Evolutionary conservation across 305 asterid genomes (phyloP).

Genomic region (Solanum hybrid): DNA sequence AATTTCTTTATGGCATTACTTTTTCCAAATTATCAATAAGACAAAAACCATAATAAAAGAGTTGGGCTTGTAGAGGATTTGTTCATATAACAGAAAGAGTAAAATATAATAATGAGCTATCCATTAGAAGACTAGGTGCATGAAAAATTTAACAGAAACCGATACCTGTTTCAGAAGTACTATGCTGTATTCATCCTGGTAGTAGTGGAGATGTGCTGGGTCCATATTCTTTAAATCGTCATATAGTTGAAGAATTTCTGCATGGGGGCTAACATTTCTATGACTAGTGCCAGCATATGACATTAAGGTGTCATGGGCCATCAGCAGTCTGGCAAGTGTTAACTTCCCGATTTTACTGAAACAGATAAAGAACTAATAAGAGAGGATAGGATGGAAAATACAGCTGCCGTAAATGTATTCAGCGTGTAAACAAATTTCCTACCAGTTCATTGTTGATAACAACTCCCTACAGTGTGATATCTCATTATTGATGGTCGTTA

Average conservation of each 20-base stretch:
- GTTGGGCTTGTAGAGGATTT: not conserved
- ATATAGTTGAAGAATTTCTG: constrained; percentile 69
- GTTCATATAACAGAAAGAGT: not conserved
- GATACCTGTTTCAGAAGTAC: constrained; percentile 70
- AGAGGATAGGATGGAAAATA: constrained; percentile 4
- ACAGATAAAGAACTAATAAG: constrained; percentile 4
- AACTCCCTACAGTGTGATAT: constrained; percentile 62
- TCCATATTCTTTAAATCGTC: constrained; percentile 65
- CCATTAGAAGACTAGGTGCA: not conserved
- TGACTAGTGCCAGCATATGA: constrained; percentile 26
- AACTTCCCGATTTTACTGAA: constrained; percentile 95
- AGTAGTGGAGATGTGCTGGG: constrained; percentile 57
- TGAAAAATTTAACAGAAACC: not conserved
- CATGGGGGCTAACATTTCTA: constrained; percentile 27
- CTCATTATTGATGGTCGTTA: constrained; percentile 51
- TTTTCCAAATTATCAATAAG: constrained; percentile 1
- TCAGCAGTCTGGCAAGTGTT: constrained; percentile 82
- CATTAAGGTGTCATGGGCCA: constrained; percentile 50
- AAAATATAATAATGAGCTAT: not conserved
- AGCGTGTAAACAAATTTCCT: constrained; percentile 18
- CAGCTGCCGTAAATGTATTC: not conserved
- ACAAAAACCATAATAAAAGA: not conserved
- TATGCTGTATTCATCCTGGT: constrained; percentile 65
- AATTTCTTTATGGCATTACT: not conserved
- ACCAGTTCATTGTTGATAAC: constrained; percentile 65